phyloP scores from a whole-genome alignment of 768 basidiomycete species.

The Psilocybe tampanensis region DNA sequence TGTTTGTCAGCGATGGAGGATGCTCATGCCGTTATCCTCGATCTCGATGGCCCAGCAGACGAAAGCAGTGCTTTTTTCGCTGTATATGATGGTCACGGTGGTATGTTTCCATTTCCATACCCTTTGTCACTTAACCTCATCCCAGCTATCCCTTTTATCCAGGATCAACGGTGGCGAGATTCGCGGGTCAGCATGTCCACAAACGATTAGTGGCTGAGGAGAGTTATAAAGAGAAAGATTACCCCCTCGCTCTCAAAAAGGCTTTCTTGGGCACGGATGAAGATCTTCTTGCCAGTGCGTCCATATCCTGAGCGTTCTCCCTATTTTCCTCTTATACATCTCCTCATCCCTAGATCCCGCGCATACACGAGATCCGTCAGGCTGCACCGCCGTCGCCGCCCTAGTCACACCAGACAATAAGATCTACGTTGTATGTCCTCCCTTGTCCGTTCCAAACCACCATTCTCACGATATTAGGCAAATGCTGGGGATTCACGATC shows the following conservation, averaged over 20 bases:
- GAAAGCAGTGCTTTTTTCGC: conserved; percentile 84
- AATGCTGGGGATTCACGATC: conserved; percentile 97
- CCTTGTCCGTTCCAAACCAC: conserved; percentile 2
- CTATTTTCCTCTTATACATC: conserved; percentile 17
- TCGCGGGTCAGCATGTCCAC: conserved; percentile 84
- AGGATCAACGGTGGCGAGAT: conserved; percentile 87
- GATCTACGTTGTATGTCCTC: conserved; percentile 73
- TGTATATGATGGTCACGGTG: conserved; percentile 98
- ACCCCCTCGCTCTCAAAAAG: conserved; percentile 77
- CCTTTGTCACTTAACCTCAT: too few species aligned
- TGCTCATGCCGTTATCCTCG: conserved; percentile 77
- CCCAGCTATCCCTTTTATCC: conserved; percentile 10
- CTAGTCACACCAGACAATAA: conserved; percentile 77
- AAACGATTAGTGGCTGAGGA: conserved; percentile 75
- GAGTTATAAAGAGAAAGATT: conserved; percentile 69
- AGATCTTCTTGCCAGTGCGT: conserved; percentile 82
- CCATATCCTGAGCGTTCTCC: neutral
- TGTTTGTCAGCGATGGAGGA: conserved; percentile 89
- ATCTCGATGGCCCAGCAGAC: conserved; percentile 43
- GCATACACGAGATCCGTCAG: conserved; percentile 90
- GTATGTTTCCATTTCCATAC: conserved; percentile 43
- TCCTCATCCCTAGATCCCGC: conserved; percentile 64
- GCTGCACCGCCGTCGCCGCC: conserved; percentile 93
- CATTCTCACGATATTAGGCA: conserved; percentile 56
- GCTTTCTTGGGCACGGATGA: conserved; percentile 95